These are phyloP conservation scores for Vigna angularis DNA, from an alignment of 306 rosid genomes.

Conservation along the genomic window DNA sequence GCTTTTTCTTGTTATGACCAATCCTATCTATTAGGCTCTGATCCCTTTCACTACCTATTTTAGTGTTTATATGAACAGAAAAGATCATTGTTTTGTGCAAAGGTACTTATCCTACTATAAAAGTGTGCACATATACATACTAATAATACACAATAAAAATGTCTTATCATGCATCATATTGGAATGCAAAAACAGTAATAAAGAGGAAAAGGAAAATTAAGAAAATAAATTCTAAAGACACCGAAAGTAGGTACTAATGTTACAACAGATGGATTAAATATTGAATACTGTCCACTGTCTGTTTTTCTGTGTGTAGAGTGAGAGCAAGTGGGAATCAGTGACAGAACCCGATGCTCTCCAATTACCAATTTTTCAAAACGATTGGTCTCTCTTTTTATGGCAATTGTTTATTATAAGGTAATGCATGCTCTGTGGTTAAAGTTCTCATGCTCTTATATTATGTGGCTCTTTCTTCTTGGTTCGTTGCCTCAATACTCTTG, in stretches of 20 bases:
- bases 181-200: neutral
- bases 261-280: constrained; percentile 24
- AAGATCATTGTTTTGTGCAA: too few species aligned
- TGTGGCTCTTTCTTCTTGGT: constrained; percentile 43
- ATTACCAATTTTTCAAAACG: constrained; percentile 44
- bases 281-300: constrained; percentile 37
- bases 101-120: too few species aligned
- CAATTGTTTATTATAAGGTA: constrained; percentile 56
- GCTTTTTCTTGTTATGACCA: neutral
- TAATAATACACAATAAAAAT: too few species aligned
- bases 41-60: too few species aligned
- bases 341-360: constrained; percentile 61
- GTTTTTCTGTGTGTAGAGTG: neutral
- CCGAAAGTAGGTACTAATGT: constrained; percentile 24
- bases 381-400: constrained; percentile 60
- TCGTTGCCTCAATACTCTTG: neutral
- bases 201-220: constrained; percentile 1
- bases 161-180: too few species aligned
- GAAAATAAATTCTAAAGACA: neutral
- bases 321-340: constrained; percentile 51
- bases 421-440: constrained; percentile 27
- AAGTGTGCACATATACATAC: too few species aligned
- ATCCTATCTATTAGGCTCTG: too few species aligned
- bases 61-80: too few species aligned
- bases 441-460: constrained; percentile 29